Evolutionary conservation across 2,329 filamentous ascomycete genomes (phyloP).

Genomic region (Chrysoporthe deuterocubensis): DNA sequence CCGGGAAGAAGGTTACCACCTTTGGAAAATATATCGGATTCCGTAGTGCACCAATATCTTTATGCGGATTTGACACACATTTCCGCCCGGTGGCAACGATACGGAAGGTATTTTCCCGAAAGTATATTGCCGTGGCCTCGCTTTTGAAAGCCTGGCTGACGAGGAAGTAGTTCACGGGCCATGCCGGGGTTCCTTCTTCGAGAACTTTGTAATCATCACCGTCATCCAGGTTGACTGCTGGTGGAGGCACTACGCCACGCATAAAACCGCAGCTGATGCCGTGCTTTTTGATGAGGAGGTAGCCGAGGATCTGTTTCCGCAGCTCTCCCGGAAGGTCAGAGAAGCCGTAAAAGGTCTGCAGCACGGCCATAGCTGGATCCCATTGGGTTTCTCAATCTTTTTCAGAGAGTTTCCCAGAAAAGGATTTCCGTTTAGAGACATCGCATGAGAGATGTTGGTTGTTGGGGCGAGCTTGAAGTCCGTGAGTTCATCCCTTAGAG

Average conservation of each 20-base stretch:
- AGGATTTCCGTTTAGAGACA: neutral
- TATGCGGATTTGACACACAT: neutral
- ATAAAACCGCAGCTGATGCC: constrained; percentile 30
- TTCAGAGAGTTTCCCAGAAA: neutral
- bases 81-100: constrained; percentile 29
- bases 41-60: neutral
- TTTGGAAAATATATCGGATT: neutral
- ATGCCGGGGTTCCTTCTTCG: neutral
- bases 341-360: constrained; percentile 32
- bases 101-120: constrained; percentile 36
- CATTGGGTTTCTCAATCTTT: neutral
- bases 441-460: neutral
- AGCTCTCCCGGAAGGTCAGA: constrained; percentile 38
- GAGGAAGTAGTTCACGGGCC: constrained; percentile 23
- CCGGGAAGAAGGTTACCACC: constrained; percentile 1
- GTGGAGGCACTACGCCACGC: neutral
- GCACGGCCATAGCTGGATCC: neutral
- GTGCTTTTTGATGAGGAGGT: constrained; percentile 32
- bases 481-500: neutral
- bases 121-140: constrained; percentile 35
- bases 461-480: neutral
- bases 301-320: constrained; percentile 35
- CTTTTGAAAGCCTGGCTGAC: constrained; percentile 30
- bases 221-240: neutral
- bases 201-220: neutral